These are phyloP conservation scores for Onygena corvina DNA, from an alignment of 2,329 filamentous ascomycete species.

Conservation along the genomic window DNA sequence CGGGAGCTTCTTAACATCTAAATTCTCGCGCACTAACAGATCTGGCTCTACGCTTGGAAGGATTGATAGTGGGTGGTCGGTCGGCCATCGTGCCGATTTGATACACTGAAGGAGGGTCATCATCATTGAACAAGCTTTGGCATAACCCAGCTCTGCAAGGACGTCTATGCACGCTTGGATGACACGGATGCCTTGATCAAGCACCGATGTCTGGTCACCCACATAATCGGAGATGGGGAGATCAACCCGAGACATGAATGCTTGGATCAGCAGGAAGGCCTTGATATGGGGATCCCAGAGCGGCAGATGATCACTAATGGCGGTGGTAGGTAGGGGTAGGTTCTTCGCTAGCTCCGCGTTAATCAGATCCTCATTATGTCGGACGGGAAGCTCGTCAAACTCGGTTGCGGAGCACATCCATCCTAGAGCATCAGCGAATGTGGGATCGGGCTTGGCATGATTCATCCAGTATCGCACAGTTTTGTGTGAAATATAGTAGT, in stretches of 20 bases:
- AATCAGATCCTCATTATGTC: conserved; percentile 96
- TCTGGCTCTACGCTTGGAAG: conserved; percentile 53
- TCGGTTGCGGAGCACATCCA: conserved; percentile 93
- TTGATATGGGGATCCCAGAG: conserved; percentile 99
- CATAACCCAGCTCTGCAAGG: conserved; percentile 73
- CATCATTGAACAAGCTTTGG: conserved; percentile 68
- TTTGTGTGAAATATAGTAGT: conserved; percentile 94
- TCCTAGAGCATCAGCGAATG: conserved; percentile 68
- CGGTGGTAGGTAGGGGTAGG: conserved; percentile 55
- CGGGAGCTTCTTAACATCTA: conserved; percentile 18
- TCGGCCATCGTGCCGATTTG: conserved; percentile 85
- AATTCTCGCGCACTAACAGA: conserved; percentile 13
- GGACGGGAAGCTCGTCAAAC: conserved; percentile 93
- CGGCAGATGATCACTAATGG: conserved; percentile 51
- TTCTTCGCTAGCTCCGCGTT: conserved; percentile 80
- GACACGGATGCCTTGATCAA: conserved; percentile 94
- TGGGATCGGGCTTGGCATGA: conserved; percentile 61
- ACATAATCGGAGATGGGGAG: conserved; percentile 96
- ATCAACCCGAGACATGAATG: conserved; percentile 84
- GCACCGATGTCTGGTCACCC: conserved; percentile 73
- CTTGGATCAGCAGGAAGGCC: conserved; percentile 82
- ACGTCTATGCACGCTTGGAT: conserved; percentile 92
- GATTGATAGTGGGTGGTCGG: conserved; percentile 65
- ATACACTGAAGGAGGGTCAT: conserved; percentile 79
- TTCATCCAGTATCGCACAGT: conserved; percentile 77